A percentile compares a stretch with the other conserved stretches of the same genome.
Evolutionary conservation across 345 rosid species (phyloP).

Genomic region (Sapria himalayana): DNA sequence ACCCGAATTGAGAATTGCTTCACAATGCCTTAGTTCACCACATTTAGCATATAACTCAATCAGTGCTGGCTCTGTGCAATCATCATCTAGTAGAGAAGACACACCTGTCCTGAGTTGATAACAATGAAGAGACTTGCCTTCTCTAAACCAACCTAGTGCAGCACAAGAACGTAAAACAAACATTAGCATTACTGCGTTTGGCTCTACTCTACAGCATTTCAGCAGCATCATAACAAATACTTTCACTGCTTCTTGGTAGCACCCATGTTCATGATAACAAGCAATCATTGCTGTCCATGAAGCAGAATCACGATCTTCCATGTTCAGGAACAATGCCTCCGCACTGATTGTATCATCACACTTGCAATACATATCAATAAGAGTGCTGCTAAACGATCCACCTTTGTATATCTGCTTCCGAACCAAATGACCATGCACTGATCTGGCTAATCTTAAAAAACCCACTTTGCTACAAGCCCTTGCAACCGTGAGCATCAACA

Average conservation of each 20-base stretch:
- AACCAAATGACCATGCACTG: conserved; percentile 24
- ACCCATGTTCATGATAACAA: conserved; percentile 33
- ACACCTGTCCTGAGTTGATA: conserved; percentile 23
- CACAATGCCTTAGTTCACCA: conserved; percentile 20
- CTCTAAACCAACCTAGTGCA: conserved; percentile 27
- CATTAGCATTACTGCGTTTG: conserved; percentile 42
- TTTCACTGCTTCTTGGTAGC: conserved; percentile 24
- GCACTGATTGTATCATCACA: conserved; percentile 51
- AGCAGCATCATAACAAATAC: conserved; percentile 33
- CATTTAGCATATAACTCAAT: conserved; percentile 49
- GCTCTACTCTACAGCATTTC: conserved; percentile 16
- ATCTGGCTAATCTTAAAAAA: conserved; percentile 19
- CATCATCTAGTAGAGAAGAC: conserved; percentile 17
- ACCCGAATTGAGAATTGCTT: conserved; percentile 20
- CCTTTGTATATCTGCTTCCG: conserved; percentile 17
- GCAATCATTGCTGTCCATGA: conserved; percentile 70
- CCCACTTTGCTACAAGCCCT: conserved; percentile 40
- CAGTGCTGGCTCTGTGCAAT: conserved; percentile 38
- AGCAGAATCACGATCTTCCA: conserved; percentile 12
- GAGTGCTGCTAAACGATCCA: conserved; percentile 27
- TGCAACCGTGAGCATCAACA: conserved; percentile 29
- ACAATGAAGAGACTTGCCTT: conserved; percentile 62
- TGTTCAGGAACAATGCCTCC: conserved; percentile 22
- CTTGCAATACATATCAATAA: conserved; percentile 44
- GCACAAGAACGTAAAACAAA: conserved; percentile 47